Conservation (phyloP, 164 flowering plant genomes). For the Stephania yunnanensis region DNA sequence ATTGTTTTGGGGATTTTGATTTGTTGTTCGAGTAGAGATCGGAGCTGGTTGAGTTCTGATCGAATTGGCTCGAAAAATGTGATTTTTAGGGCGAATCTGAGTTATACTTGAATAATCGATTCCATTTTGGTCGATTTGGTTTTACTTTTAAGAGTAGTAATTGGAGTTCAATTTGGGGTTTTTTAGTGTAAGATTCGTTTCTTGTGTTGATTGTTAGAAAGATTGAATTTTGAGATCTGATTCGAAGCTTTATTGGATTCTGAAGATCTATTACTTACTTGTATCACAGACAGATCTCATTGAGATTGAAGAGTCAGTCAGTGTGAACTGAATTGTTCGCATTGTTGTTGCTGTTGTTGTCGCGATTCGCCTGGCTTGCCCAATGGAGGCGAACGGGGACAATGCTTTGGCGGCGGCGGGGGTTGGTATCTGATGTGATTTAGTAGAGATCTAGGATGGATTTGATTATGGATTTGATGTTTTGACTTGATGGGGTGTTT, state of each 20-base stretch:
- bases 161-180: not conserved
- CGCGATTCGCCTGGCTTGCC: not conserved
- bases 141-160: not conserved
- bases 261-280: not conserved
- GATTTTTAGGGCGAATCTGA: not conserved
- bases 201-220: not conserved
- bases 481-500: not conserved
- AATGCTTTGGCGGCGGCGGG: not conserved
- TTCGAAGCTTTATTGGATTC: not conserved
- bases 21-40: not conserved
- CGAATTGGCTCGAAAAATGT: not conserved
- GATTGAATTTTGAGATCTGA: not conserved
- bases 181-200: too few species aligned
- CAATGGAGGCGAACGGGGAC: constrained; percentile 4
- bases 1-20: not conserved
- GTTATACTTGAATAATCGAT: not conserved
- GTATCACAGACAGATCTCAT: not conserved
- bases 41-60: not conserved
- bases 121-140: not conserved
- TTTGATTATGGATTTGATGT: not conserved
- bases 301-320: not conserved
- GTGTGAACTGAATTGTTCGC: not conserved
- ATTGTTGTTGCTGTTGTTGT: not conserved
- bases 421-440: not conserved
- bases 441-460: too few species aligned